These are phyloP conservation scores for Adenanthera pavonina DNA, from an alignment of 306 rosid species.

Conservation along the genomic window DNA sequence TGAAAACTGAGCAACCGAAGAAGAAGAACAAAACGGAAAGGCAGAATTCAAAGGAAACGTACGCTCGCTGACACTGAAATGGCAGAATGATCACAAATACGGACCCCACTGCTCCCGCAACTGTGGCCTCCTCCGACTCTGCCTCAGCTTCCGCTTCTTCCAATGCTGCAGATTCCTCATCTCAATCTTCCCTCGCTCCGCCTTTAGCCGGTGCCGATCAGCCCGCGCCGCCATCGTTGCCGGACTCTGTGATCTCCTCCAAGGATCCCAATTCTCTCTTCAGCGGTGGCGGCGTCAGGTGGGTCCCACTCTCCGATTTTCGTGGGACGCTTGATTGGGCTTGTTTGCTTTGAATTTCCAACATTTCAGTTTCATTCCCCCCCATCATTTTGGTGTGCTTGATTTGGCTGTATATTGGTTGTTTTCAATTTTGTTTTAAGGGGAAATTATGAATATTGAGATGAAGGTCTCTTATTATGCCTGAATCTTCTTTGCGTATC, in stretches of 20 bases:
- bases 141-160: constrained; percentile 6
- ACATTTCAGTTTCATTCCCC: not conserved
- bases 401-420: not conserved
- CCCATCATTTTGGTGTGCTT: not conserved
- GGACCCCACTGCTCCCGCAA: constrained; percentile 21
- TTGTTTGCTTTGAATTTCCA: constrained; percentile 4
- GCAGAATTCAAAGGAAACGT: constrained; percentile 1
- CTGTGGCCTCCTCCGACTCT: not conserved
- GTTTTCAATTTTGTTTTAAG: not conserved
- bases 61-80: constrained; percentile 8
- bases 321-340: not conserved
- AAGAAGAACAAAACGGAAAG: not conserved
- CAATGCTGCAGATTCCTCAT: not conserved
- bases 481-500: constrained; percentile 7
- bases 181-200: not conserved
- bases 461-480: not conserved
- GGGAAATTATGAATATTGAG: not conserved
- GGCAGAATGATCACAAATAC: constrained; percentile 44
- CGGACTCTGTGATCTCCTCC: constrained; percentile 56
- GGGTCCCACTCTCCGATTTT: not conserved
- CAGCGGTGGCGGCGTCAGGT: constrained; percentile 92
- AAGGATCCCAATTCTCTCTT: constrained; percentile 65
- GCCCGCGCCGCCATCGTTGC: constrained; percentile 41
- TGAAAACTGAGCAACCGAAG: not conserved
- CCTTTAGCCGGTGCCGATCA: constrained; percentile 25